Evolutionary conservation across 495 filamentous ascomycete genomes (phyloP).

Genomic region (Neurospora cerealis): DNA sequence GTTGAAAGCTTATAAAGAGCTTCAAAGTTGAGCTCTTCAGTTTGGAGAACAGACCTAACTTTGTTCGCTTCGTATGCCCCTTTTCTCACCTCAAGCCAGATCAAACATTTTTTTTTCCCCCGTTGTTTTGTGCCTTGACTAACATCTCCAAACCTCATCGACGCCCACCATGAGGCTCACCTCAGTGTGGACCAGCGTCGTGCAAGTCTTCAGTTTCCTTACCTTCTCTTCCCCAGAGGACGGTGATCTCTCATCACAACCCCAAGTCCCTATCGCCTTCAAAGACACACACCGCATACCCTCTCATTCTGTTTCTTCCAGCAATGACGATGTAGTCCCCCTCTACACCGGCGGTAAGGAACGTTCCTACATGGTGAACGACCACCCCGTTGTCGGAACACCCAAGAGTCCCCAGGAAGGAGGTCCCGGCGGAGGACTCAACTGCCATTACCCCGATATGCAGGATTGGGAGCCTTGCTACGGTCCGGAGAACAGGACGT

Average conservation of each 20-base stretch:
- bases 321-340: neutral
- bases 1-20: neutral
- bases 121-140: neutral
- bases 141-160: neutral
- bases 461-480: slow-evolving; percentile 1
- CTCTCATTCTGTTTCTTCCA: neutral
- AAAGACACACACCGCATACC: too few relatives aligned
- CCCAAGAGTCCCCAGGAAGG: slow-evolving; percentile 6
- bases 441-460: slow-evolving; percentile 5
- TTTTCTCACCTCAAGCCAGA: neutral
- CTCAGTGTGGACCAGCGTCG: slow-evolving; percentile 7
- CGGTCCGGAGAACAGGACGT: neutral
- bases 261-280: neutral
- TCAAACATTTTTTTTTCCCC: neutral
- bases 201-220: slow-evolving; percentile 6
- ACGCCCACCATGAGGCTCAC: slow-evolving; percentile 5
- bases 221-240: slow-evolving; percentile 5
- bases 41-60: neutral
- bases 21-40: neutral
- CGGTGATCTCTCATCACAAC: neutral
- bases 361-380: neutral
- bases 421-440: neutral
- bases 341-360: neutral
- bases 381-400: neutral
- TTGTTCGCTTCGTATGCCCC: neutral